Percentiles rank a stretch among this genome's conserved stretches.
Conservation (phyloP, 2,329 filamentous ascomycete genomes). For the Fusarium scirpi region DNA sequence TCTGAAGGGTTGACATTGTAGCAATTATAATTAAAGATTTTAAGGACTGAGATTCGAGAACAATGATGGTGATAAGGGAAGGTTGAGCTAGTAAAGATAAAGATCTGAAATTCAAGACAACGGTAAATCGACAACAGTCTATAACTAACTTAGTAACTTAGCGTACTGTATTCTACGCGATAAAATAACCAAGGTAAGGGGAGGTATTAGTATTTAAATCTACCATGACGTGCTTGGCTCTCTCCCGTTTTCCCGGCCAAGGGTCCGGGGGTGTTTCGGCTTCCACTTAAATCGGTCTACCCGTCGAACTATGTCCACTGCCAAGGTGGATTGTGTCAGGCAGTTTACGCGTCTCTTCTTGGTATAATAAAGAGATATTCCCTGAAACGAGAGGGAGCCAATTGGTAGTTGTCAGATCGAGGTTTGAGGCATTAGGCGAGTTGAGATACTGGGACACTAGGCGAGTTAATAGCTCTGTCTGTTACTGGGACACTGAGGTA, state of each 20-base stretch:
- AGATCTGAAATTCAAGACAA: not conserved
- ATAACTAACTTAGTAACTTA: not conserved
- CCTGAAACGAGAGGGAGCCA: not conserved
- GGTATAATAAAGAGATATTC: not conserved
- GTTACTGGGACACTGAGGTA: not conserved
- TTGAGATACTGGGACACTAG: not conserved
- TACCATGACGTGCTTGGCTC: conserved; percentile 43
- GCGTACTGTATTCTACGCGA: not conserved
- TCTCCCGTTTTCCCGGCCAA: conserved; percentile 6
- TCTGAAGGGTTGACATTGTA: conserved; percentile 58
- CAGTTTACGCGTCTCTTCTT: conserved; percentile 20
- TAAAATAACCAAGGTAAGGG: conserved; percentile 1
- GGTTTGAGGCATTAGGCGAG: not conserved
- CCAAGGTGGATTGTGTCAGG: conserved; percentile 29
- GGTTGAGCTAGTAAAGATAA: not conserved
- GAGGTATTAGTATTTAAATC: conserved; percentile 14
- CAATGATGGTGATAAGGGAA: conserved; percentile 1
- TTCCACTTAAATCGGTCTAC: conserved; percentile 41
- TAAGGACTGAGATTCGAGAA: not conserved
- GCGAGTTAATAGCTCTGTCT: too few species aligned
- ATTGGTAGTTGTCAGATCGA: not conserved
- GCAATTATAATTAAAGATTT: conserved; percentile 2
- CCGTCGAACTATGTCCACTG: conserved; percentile 37
- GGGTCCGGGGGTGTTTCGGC: conserved; percentile 38
- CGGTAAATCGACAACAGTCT: not conserved